Base-by-base conservation (phyloP, 805 yeast species). In the Candida peoriensis region DNA sequence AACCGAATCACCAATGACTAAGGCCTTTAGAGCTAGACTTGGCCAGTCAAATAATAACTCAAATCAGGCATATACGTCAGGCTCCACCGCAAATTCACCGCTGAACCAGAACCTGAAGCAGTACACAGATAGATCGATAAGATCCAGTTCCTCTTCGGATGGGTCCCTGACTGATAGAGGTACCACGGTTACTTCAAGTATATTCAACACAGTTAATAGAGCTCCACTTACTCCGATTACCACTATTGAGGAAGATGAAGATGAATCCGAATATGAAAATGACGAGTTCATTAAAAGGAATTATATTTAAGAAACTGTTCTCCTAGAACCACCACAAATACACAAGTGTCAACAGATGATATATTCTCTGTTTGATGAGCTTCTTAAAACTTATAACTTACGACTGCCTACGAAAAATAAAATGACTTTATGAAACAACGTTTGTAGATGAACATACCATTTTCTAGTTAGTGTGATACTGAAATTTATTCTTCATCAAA, bases 241-340 rank as follows among this genome's bases (percentile, higher is more conserved):
- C 5, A 39, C 48, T 1, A 44, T 48, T 18, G 46, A 37, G 9
- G 51, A 48, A 34, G 49, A 47, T 13, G 46, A 39, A 10, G 48
- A 41, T 9, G 44, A 46, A 24, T n/a, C n/a, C n/a, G n/a, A n/a
- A n/a, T n/a, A n/a, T n/a, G n/a, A n/a, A n/a, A n/a, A n/a, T n/a
- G n/a, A n/a, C n/a, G n/a, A n/a, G n/a, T n/a, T n/a, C n/a, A n/a
- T n/a, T n/a, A n/a, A n/a, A n/a, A n/a, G n/a, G n/a, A n/a, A n/a
- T n/a, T n/a, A n/a, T n/a, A n/a, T n/a, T n/a, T n/a, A n/a, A n/a
- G n/a, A n/a, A n/a, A n/a, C n/a, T n/a, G n/a, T n/a, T n/a, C n/a
- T n/a, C n/a, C n/a, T n/a, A n/a, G n/a, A n/a, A n/a, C n/a, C n/a
- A n/a, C n/a, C n/a, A n/a, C n/a, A n/a, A n/a, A n/a, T n/a, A n/a